phyloP scores from a whole-genome alignment of 169 alveolate genomes.

The Babesia bovis region DNA sequence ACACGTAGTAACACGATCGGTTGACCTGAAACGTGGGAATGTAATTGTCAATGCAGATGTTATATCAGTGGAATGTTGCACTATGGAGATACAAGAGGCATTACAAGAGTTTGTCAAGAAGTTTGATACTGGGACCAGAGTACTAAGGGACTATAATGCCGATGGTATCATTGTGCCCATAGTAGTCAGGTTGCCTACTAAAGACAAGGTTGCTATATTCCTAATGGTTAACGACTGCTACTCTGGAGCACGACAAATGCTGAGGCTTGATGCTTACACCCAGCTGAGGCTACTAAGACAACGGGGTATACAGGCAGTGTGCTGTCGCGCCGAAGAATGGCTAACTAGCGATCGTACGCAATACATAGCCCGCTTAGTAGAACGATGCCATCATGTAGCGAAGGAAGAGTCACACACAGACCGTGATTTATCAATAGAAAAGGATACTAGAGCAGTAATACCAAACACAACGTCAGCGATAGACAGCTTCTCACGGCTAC shows the following conservation, averaged over 20 bases:
- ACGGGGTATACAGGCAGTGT: conserved; percentile 26
- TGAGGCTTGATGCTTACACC: conserved; percentile 29
- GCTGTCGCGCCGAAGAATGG: conserved; percentile 38
- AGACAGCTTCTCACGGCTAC: conserved; percentile 47
- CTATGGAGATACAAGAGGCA: conserved; percentile 10
- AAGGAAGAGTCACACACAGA: neutral
- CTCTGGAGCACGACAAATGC: conserved; percentile 43
- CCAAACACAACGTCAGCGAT: too few relatives aligned
- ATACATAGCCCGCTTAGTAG: conserved; percentile 38
- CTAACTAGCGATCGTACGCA: conserved; percentile 18
- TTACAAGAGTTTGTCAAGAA: conserved; percentile 30
- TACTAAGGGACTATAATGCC: conserved; percentile 4
- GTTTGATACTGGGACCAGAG: conserved; percentile 19
- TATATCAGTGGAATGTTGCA: conserved; percentile 8
- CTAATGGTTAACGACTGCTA: conserved; percentile 54
- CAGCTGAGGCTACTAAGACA: conserved; percentile 38
- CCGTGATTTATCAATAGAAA: neutral
- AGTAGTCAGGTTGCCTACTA: conserved; percentile 12
- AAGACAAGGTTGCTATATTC: conserved; percentile 25
- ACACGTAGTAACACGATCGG: neutral
- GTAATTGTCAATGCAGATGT: conserved; percentile 3
- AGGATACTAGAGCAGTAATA: neutral
- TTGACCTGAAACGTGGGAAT: neutral
- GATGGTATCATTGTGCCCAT: conserved; percentile 41
- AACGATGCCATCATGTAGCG: conserved; percentile 22